phyloP scores from a whole-genome alignment of 2,329 filamentous ascomycete genomes.

The Rhynchosporium secalis region DNA sequence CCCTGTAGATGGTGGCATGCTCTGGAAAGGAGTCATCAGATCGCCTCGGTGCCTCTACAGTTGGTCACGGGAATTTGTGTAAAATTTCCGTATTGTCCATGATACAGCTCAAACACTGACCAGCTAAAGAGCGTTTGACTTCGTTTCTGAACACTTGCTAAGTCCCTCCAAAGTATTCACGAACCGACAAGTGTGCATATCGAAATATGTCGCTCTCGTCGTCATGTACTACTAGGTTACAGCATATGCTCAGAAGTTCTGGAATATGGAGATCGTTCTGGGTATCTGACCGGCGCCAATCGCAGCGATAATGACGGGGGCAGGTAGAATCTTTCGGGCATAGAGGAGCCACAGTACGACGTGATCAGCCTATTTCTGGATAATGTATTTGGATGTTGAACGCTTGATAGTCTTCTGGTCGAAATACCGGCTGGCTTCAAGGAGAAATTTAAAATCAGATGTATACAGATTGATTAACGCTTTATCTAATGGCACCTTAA shows the following conservation, averaged over 20 bases:
- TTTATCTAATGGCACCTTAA: neutral
- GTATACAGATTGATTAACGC: conserved; percentile 18
- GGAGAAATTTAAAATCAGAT: conserved; percentile 17
- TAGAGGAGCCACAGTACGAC: conserved; percentile 16
- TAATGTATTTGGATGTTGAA: conserved; percentile 4
- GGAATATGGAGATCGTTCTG: neutral
- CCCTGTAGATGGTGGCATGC: conserved; percentile 3
- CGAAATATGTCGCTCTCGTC: conserved; percentile 1
- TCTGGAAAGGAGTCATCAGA: neutral
- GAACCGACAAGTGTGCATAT: conserved; percentile 25
- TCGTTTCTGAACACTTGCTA: neutral
- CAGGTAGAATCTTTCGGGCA: neutral
- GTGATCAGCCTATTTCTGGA: neutral
- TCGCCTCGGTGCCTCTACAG: no score
- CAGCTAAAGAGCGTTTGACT: neutral
- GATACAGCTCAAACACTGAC: conserved; percentile 6
- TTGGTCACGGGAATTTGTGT: neutral
- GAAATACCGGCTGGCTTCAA: conserved; percentile 17
- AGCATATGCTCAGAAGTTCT: conserved; percentile 17
- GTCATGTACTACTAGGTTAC: conserved; percentile 17
- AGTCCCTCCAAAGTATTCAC: conserved; percentile 19
- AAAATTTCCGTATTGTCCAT: neutral
- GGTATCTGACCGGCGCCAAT: neutral
- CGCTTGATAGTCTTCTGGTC: conserved; percentile 8
- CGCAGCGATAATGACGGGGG: conserved; percentile 4